These are phyloP conservation scores for Aspergillus quadricinctus DNA, from an alignment of 2,329 filamentous ascomycete species.

Conservation along the genomic window DNA sequence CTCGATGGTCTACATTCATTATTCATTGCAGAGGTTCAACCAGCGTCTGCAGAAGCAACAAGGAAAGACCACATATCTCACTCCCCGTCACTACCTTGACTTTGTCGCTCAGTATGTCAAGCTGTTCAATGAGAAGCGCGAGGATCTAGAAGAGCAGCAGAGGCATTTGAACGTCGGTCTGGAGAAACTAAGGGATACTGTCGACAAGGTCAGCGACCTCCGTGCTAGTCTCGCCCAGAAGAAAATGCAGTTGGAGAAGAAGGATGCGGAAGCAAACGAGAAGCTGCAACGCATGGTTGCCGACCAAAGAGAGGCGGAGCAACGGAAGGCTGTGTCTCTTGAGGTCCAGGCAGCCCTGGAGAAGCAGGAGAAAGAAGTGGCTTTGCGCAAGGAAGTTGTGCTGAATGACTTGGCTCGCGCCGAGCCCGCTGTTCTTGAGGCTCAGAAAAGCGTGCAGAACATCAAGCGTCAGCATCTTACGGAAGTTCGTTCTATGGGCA, in stretches of 20 bases:
- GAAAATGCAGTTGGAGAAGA: slow-evolving; percentile 86
- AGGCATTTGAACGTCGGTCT: slow-evolving; percentile 96
- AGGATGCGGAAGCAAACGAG: slow-evolving; percentile 93
- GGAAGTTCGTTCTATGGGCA: slow-evolving; percentile 95
- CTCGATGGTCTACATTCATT: slow-evolving; percentile 97
- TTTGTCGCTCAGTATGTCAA: slow-evolving; percentile 98
- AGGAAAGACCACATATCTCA: slow-evolving; percentile 86
- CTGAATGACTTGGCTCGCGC: slow-evolving; percentile 82
- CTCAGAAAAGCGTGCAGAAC: slow-evolving; percentile 93
- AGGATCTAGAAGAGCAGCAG: slow-evolving; percentile 97
- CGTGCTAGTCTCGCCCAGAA: slow-evolving; percentile 88
- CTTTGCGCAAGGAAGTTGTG: slow-evolving; percentile 76
- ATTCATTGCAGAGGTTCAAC: slow-evolving; percentile 90
- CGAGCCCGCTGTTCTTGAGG: slow-evolving; percentile 87
- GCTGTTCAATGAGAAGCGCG: slow-evolving; percentile 95
- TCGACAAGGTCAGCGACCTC: slow-evolving; percentile 93
- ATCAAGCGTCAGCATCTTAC: slow-evolving; percentile 97
- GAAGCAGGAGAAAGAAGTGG: slow-evolving; percentile 84
- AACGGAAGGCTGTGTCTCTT: slow-evolving; percentile 79
- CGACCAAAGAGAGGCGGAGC: slow-evolving; percentile 90
- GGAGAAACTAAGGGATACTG: slow-evolving; percentile 93
- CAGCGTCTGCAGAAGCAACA: slow-evolving; percentile 84
- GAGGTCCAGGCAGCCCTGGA: slow-evolving; percentile 85
- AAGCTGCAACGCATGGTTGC: slow-evolving; percentile 96
- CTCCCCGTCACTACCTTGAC: slow-evolving; percentile 93